Evolutionary conservation across 441 rosid genomes (phyloP), one percentile per base, ranked within the genome.

Genomic region (Sinapis alba): DNA sequence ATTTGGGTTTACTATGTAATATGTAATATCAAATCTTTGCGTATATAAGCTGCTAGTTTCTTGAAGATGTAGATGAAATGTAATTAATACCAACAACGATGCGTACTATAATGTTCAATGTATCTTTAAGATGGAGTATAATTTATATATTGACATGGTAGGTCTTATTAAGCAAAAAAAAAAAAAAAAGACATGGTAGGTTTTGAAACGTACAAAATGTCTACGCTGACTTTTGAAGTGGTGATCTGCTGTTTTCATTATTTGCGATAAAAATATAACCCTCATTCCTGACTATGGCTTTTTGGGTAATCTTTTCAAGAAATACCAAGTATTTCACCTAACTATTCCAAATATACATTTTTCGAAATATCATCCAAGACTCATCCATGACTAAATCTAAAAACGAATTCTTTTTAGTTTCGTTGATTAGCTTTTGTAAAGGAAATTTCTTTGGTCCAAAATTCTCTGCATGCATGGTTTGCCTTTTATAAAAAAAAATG

Each of bases 191-290:
- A n/a, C n/a, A n/a, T n/a, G n/a, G n/a, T n/a, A n/a, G n/a, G n/a
- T n/a, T 53, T 75, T 54, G 74, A 30, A 19, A 68, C 18, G 60
- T 20, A 63, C 71, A 69, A 63, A 76, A 69, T 9, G 53, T 63
- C 59, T 38, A 30, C 53, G 23, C 30, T 76, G 79, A 69, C 79
- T 69, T 76, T 13, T 43, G 50, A 7, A 5, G 1, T 43, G 16
- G 18, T 43, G 6, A 12, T 38, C 6, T 38, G 15, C 4, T 38
- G 43, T 9, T 12, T n/a, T 43, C 7, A 5, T 13, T 43, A n/a
- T 43, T 43, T 43, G 1, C 16, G 16, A 41, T 43, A n/a, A 43
- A n/a, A 43, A 13, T 13, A 43, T 5, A 13, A n/a, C 2, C 16
- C 50, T 1, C 50, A 6, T 13, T 43, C 50, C 50, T n/a, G n/a